phyloP scores from a whole-genome alignment of 106 monocot species.

The Narthecium ossifragum region DNA sequence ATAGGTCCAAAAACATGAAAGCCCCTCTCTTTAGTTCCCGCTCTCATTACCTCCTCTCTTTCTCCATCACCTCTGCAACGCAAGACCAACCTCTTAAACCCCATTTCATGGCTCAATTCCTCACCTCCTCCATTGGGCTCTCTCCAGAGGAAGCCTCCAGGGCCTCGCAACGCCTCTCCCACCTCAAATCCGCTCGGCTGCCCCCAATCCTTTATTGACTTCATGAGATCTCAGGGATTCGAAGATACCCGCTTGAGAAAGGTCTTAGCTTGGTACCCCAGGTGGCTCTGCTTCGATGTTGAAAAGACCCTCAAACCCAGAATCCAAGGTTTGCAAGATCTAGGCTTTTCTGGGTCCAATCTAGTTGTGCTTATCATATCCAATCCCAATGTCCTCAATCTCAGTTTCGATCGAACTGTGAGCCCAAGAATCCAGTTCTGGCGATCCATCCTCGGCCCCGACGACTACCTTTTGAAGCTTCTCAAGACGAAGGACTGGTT shows the following conservation, averaged over 20 bases:
- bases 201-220: constrained; percentile 20
- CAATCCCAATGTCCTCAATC: background rate
- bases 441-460: background rate
- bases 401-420: background rate
- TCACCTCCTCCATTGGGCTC: constrained; percentile 24
- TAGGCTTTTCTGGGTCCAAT: constrained; percentile 12
- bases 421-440: constrained; percentile 3
- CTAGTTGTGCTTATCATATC: constrained; percentile 6
- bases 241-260: constrained; percentile 7
- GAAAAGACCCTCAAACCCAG: constrained; percentile 28
- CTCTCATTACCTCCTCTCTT: background rate
- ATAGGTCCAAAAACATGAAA: background rate
- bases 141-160: constrained; percentile 14
- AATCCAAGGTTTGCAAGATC: constrained; percentile 1
- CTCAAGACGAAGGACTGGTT: background rate
- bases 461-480: background rate
- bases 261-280: background rate
- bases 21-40: background rate
- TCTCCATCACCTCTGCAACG: background rate
- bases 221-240: constrained; percentile 9
- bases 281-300: constrained; percentile 12
- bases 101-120: constrained; percentile 15
- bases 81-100: background rate
- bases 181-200: constrained; percentile 23
- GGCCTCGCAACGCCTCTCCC: constrained; percentile 8